Evolutionary conservation across 2,329 filamentous ascomycete species (phyloP), one percentile per base, ranked within the genome.

Genomic region (Fusarium nodosum): DNA sequence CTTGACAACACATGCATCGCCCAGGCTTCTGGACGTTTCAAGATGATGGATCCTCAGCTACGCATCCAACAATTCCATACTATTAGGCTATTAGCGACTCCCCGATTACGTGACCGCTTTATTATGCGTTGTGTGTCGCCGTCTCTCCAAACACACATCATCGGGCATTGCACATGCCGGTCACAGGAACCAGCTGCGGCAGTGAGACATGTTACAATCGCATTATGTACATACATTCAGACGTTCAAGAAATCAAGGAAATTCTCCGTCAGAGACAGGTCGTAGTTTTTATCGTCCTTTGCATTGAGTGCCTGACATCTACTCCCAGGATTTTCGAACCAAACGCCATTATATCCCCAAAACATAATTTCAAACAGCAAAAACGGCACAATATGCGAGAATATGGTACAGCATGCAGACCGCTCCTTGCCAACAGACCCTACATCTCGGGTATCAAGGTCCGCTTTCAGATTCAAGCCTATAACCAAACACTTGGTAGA

Each of bases 261-360:
- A 41, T 50, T 53, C 22, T 24, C 42, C 46, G 33, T 39, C 39
- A 41, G 34, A 63, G 48, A 48, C 18, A 56, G 28, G 48, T 48
- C 54, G 64, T 66, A 65, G 64, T 62, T 71, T 68, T 64, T 63
- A 70, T 73, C 56, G 68, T 74, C 69, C 69, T 73, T 74, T 73
- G 69, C 65, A 72, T 74, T 74, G 72, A 72, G 71, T 72, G 66
- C 72, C 69, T 71, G 52, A 65, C 72, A 75, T 74, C 72, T 74
- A 75, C 72, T 74, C 72, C 72, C 72, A 74, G 58, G 65, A 74
- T 75, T 74, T 74, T 74, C 71, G 57, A 75, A 72, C 72, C 72
- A 72, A 74, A 74, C 72, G 72, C 73, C 73, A 72, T 61, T 55
- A 38, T 73, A 63, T 67, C 72, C 68, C 53, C 55, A 68, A 72